Conservation (phyloP, 192 early-diverging fungal species). For the Linnemannia schmuckeri region DNA sequence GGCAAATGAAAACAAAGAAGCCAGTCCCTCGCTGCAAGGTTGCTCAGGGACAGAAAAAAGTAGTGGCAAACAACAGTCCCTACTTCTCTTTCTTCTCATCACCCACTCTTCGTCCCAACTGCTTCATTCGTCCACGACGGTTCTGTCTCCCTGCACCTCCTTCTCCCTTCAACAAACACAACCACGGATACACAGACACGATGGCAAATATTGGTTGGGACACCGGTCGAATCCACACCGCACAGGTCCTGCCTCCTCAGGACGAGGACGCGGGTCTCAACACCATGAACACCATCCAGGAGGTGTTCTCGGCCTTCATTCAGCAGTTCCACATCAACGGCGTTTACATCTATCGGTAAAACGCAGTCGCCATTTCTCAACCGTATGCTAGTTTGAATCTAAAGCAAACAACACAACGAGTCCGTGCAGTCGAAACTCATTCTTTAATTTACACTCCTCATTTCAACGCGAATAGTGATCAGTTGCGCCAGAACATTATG, state of each 20-base stretch:
- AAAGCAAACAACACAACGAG: background rate
- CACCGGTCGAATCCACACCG: slow-evolving; percentile 79
- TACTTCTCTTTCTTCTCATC: background rate
- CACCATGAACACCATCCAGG: slow-evolving; percentile 72
- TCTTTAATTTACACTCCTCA: background rate
- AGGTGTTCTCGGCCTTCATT: slow-evolving; percentile 85
- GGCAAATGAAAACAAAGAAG: no score
- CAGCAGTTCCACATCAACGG: slow-evolving; percentile 89
- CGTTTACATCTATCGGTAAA: slow-evolving; percentile 85
- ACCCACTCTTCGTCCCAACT: background rate
- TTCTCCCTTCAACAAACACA: slow-evolving; percentile 5
- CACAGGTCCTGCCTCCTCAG: slow-evolving; percentile 74
- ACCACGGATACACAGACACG: background rate
- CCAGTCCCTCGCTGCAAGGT: no score
- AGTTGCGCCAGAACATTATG: slow-evolving; percentile 87
- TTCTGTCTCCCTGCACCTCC: slow-evolving; percentile 10
- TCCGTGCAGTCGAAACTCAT: background rate
- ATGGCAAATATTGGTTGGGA: slow-evolving; percentile 84
- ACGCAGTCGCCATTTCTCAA: background rate
- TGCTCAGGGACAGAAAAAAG: background rate
- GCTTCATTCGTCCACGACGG: slow-evolving; percentile 6
- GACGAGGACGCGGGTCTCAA: slow-evolving; percentile 59
- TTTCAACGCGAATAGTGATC: slow-evolving; percentile 73
- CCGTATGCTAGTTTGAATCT: background rate
- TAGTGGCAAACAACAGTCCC: background rate